Conservation (phyloP, 169 alveolate genomes). For the Plasmodium relictum region DNA sequence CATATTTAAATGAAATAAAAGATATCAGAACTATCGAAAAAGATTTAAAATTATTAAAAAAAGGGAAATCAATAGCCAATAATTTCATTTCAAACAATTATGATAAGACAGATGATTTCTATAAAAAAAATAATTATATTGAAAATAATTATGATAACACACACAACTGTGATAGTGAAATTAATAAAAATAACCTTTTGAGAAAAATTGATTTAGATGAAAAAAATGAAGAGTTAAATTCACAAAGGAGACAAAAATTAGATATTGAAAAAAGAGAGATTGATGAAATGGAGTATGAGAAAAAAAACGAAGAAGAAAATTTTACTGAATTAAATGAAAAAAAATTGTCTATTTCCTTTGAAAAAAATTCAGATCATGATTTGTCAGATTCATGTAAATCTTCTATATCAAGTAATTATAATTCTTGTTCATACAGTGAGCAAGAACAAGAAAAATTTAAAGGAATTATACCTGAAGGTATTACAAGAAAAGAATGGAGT, state of each 20-base stretch:
- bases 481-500: conserved; percentile 90
- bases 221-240: not conserved
- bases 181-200: not conserved
- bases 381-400: conserved; percentile 23
- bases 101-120: conserved; percentile 5
- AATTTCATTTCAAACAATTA: conserved; percentile 51
- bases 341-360: conserved; percentile 1
- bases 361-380: conserved; percentile 15
- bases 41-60: conserved; percentile 77
- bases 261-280: not conserved
- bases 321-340: conserved; percentile 5
- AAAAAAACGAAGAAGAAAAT: not conserved
- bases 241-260: not conserved
- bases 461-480: conserved; percentile 89
- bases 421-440: conserved; percentile 16
- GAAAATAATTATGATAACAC: conserved; percentile 12
- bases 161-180: conserved; percentile 4
- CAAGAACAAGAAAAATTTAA: conserved; percentile 76
- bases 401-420: not conserved
- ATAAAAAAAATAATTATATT: not conserved
- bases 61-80: conserved; percentile 75
- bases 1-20: conserved; percentile 82
- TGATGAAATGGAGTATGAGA: not conserved
- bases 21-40: conserved; percentile 83
- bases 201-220: not conserved